Percentiles rank a stretch among this genome's conserved stretches.
These are phyloP conservation scores for Cenchrus fungigraminus DNA, from an alignment of 176 grass and related monocot species.

Conservation along the genomic window DNA sequence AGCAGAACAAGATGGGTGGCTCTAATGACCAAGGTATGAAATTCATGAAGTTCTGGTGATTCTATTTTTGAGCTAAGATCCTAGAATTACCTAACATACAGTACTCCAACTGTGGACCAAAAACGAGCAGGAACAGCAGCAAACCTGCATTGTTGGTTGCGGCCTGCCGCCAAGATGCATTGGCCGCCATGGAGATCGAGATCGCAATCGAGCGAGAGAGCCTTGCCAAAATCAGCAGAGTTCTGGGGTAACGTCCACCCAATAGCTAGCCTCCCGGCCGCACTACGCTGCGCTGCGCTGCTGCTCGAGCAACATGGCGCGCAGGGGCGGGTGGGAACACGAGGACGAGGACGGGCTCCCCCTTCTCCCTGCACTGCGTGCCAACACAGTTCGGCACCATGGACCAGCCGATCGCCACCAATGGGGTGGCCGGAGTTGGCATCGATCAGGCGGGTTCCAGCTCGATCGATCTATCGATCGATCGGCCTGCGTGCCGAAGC, in stretches of 20 bases:
- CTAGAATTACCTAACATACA: too few species aligned
- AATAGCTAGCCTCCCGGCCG: not conserved
- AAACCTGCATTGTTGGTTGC: not conserved
- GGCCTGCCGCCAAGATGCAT: not conserved
- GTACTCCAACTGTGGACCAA: not conserved
- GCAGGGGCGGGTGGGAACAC: not conserved
- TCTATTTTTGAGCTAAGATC: too few species aligned
- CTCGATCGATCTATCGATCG: not conserved
- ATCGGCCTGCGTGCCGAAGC: too few species aligned
- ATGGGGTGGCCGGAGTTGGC: not conserved
- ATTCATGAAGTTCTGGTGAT: too few species aligned
- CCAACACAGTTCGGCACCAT: not conserved
- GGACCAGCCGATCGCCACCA: not conserved
- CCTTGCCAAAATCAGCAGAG: conserved; percentile 30
- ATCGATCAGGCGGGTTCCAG: not conserved
- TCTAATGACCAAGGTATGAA: too few species aligned
- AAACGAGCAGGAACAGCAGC: not conserved
- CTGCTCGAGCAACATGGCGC: not conserved
- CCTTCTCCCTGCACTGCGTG: too few species aligned
- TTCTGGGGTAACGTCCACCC: not conserved
- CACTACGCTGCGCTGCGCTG: not conserved
- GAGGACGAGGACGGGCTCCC: not conserved
- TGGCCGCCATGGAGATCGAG: not conserved
- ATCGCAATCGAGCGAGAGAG: not conserved
- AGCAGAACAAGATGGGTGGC: too few species aligned